phyloP scores from a whole-genome alignment of 768 basidiomycete genomes.

The Boletus edulis region DNA sequence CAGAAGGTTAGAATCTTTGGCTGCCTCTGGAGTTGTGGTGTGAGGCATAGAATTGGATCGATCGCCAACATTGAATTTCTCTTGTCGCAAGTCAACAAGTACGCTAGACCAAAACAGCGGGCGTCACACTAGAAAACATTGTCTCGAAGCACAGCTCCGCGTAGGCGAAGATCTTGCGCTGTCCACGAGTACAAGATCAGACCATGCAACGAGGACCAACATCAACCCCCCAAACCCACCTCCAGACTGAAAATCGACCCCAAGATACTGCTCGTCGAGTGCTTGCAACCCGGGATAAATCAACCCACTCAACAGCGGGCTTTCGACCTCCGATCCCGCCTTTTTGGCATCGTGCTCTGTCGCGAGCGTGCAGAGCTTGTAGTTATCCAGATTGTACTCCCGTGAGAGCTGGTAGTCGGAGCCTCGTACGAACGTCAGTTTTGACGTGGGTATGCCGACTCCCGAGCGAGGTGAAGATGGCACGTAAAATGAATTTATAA shows the following conservation, averaged over 20 bases:
- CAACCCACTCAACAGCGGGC: slow-evolving; percentile 84
- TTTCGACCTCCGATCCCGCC: slow-evolving; percentile 96
- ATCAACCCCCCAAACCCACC: slow-evolving; percentile 54
- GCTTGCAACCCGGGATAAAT: slow-evolving; percentile 97
- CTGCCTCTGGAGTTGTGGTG: too few relatives aligned
- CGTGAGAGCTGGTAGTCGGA: slow-evolving; percentile 89
- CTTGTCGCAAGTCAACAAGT: too few relatives aligned
- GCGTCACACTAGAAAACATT: too few relatives aligned
- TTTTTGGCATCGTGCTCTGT: slow-evolving; percentile 97
- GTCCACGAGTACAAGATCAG: slow-evolving; percentile 1
- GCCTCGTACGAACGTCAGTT: slow-evolving; percentile 36
- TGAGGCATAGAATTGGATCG: too few relatives aligned
- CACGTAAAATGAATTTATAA: slow-evolving; percentile 45
- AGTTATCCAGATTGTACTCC: slow-evolving; percentile 63
- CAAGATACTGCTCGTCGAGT: slow-evolving; percentile 95
- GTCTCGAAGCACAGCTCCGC: slow-evolving; percentile 37
- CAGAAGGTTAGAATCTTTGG: too few relatives aligned
- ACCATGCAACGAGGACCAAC: not conserved
- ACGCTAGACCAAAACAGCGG: too few relatives aligned
- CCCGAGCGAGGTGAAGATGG: slow-evolving; percentile 85
- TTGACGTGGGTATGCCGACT: slow-evolving; percentile 88
- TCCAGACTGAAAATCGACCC: slow-evolving; percentile 97
- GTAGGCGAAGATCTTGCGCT: slow-evolving; percentile 39
- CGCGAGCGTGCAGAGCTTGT: slow-evolving; percentile 87
- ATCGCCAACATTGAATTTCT: too few relatives aligned